phyloP scores from a whole-genome alignment of 495 filamentous ascomycete species.

The Penicillium verhagenii region DNA sequence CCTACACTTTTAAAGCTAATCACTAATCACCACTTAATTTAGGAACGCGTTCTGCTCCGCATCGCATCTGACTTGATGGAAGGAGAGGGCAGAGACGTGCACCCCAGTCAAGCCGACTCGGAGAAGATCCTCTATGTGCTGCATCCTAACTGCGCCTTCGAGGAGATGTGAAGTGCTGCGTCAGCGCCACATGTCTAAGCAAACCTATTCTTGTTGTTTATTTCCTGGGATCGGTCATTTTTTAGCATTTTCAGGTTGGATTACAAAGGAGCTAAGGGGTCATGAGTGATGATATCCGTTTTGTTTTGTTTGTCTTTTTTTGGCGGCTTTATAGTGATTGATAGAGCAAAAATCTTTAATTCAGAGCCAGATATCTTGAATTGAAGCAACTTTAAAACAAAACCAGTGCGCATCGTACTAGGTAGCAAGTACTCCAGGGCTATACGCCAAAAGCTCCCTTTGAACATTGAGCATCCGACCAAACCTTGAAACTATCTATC shows the following conservation, averaged over 20 bases:
- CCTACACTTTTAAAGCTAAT: not conserved
- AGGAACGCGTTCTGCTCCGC: slow-evolving; percentile 92
- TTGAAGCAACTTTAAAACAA: too few relatives aligned
- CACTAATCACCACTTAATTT: slow-evolving; percentile 13
- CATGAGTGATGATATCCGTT: slow-evolving; percentile 37
- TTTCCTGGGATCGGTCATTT: slow-evolving; percentile 15
- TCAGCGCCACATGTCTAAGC: not conserved
- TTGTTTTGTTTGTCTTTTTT: too few relatives aligned
- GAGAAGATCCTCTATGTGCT: slow-evolving; percentile 76
- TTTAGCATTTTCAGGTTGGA: slow-evolving; percentile 30
- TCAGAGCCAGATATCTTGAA: not conserved
- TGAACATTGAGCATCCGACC: not conserved
- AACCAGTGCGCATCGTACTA: too few relatives aligned
- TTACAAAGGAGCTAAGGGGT: slow-evolving; percentile 28
- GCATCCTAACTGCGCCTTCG: slow-evolving; percentile 90
- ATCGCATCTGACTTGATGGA: slow-evolving; percentile 74
- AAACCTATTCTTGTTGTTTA: slow-evolving; percentile 10
- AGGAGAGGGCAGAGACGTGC: slow-evolving; percentile 49
- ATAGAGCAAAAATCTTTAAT: slow-evolving; percentile 20
- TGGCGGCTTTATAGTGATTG: slow-evolving; percentile 10
- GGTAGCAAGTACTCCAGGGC: too few relatives aligned
- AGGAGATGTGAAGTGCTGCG: slow-evolving; percentile 52
- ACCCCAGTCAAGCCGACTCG: slow-evolving; percentile 38
- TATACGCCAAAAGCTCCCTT: too few relatives aligned
- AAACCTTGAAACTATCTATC: not conserved